Percentiles rank a stretch among this genome's conserved stretches.
Conservation (phyloP, 768 basidiomycete species). For the Gyrodon lividus region DNA sequence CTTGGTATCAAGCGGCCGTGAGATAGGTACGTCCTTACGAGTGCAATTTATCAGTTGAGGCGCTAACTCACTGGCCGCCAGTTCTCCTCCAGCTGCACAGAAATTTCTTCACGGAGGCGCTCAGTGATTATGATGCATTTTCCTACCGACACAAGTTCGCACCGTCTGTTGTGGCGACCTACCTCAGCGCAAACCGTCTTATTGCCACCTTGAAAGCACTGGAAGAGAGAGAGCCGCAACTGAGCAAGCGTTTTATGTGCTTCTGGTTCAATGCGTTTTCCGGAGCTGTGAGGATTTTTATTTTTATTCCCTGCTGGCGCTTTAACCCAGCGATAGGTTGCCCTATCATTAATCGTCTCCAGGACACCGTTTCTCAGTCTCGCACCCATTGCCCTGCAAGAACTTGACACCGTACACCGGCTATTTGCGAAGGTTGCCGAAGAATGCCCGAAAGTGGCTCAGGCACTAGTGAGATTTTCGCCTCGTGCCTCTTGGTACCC, state of each 20-base stretch:
- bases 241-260: conserved; percentile 64
- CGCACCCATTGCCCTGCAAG: conserved; percentile 57
- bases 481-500: not conserved
- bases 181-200: conserved; percentile 55
- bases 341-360: conserved; percentile 61
- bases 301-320: not conserved
- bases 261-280: conserved; percentile 79
- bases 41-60: conserved; percentile 1
- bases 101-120: conserved; percentile 63
- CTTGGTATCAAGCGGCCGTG: conserved; percentile 56
- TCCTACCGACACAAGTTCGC: conserved; percentile 61
- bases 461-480: conserved; percentile 47
- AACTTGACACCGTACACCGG: conserved; percentile 56
- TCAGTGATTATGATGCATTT: conserved; percentile 53
- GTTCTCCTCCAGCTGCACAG: conserved; percentile 69
- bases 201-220: conserved; percentile 56
- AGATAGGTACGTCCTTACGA: conserved; percentile 49
- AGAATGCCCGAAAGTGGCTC: conserved; percentile 58
- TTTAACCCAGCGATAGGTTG: conserved; percentile 42
- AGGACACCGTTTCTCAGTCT: conserved; percentile 59
- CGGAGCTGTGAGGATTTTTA: conserved; percentile 52
- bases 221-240: conserved; percentile 55
- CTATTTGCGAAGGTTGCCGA: conserved; percentile 58
- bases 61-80: conserved; percentile 24
- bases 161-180: conserved; percentile 70